A percentile compares a stretch with the other conserved stretches of the same genome.
phyloP scores from a whole-genome alignment of 1,284 basidiomycete species.

The Abortiporus biennis region DNA sequence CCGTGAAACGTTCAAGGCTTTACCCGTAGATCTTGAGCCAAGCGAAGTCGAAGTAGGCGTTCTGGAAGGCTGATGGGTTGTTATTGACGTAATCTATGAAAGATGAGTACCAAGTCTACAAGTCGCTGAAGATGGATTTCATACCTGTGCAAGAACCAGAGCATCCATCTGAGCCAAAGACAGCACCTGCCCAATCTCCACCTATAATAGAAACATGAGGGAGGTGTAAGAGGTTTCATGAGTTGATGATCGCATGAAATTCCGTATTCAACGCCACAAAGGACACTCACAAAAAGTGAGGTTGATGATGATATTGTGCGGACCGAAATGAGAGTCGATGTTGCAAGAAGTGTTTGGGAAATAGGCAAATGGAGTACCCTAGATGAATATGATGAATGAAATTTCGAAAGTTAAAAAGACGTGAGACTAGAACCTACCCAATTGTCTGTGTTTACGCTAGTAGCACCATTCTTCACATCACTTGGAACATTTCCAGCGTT shows the following conservation, averaged over 20 bases:
- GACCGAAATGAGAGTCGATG: slow-evolving; percentile 40
- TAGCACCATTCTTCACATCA: slow-evolving; percentile 35
- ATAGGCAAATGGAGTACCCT: slow-evolving; percentile 47
- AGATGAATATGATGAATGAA: background rate
- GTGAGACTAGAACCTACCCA: slow-evolving; percentile 32
- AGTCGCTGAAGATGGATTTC: no score
- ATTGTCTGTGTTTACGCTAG: slow-evolving; percentile 35
- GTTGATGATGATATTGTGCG: slow-evolving; percentile 54
- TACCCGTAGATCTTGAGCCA: slow-evolving; percentile 37
- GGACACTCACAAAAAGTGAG: slow-evolving; percentile 31
- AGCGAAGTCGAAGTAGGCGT: slow-evolving; percentile 66
- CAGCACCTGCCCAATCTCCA: slow-evolving; percentile 51
- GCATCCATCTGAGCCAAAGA: slow-evolving; percentile 37
- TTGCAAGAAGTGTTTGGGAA: slow-evolving; percentile 47
- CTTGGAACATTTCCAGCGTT: slow-evolving; percentile 33
- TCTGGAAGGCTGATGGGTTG: slow-evolving; percentile 54
- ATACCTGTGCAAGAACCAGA: slow-evolving; percentile 43
- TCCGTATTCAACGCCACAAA: no score
- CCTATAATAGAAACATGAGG: slow-evolving; percentile 9
- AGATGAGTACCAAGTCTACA: no score
- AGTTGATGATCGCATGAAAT: background rate
- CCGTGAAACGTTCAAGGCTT: no score
- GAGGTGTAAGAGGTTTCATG: background rate
- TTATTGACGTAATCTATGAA: slow-evolving; percentile 50
- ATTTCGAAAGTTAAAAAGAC: background rate